phyloP scores from a whole-genome alignment of 176 grass and related monocot genomes.

The Oryza longistaminata region DNA sequence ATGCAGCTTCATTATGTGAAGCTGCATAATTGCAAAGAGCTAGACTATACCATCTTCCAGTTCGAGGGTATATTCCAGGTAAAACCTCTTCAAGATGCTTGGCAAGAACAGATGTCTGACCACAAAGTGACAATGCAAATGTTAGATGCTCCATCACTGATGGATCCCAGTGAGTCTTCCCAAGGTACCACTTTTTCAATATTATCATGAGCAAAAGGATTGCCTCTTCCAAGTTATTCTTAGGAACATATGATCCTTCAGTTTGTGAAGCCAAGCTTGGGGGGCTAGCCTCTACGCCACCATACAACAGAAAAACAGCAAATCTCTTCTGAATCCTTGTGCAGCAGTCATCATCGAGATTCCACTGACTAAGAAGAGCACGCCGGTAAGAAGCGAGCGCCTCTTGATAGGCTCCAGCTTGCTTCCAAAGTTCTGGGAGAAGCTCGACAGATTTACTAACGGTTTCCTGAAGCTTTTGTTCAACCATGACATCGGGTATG shows the following conservation, averaged over 20 bases:
- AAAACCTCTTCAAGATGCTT: conserved; percentile 80
- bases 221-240: conserved; percentile 94
- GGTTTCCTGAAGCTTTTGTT: conserved; percentile 91
- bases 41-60: conserved; percentile 81
- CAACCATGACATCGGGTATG: conserved; percentile 84
- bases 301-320: conserved; percentile 80
- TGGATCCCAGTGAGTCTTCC: conserved; percentile 86
- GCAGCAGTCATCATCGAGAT: conserved; percentile 85
- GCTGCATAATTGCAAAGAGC: conserved; percentile 76
- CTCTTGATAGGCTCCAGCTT: conserved; percentile 77
- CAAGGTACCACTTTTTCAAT: conserved; percentile 81
- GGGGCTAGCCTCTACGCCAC: conserved; percentile 71
- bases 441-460: conserved; percentile 91
- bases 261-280: conserved; percentile 80
- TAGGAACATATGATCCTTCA: conserved; percentile 89
- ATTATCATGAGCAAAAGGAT: conserved; percentile 90
- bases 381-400: conserved; percentile 77
- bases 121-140: conserved; percentile 87
- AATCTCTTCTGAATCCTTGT: conserved; percentile 92
- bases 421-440: conserved; percentile 95
- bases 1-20: conserved; percentile 62
- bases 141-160: conserved; percentile 83
- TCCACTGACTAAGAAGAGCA: conserved; percentile 95
- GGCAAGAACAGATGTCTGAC: conserved; percentile 78
- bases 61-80: conserved; percentile 82